phyloP scores from a whole-genome alignment of 345 rosid species.

The Eucalyptus sp. region DNA sequence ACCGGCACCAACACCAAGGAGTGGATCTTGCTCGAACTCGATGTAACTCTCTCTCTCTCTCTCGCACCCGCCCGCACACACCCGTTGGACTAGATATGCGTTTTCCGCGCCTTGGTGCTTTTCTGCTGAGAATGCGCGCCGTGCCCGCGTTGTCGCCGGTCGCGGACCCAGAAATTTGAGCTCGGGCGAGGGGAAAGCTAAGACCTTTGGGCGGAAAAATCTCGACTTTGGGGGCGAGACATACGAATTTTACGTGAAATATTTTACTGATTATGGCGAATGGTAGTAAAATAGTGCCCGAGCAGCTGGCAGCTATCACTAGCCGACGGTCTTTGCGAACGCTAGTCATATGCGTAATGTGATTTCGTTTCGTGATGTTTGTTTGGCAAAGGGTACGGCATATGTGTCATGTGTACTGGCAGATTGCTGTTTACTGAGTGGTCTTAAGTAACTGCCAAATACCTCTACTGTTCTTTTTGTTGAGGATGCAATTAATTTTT shows the following conservation, averaged over 20 bases:
- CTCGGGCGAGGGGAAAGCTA: not conserved
- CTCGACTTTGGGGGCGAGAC: not conserved
- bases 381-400: not conserved
- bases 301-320: not conserved
- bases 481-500: not conserved
- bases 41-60: constrained; percentile 17
- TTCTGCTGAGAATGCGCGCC: not conserved
- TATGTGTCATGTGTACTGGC: not conserved
- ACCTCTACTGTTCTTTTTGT: not conserved
- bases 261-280: not conserved
- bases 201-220: not conserved
- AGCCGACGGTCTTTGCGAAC: not conserved
- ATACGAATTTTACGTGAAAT: not conserved
- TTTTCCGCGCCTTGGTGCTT: not conserved
- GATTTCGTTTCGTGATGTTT: not conserved
- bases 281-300: not conserved
- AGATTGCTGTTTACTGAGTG: not conserved
- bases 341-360: not conserved
- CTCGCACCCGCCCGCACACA: not conserved
- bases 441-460: not conserved
- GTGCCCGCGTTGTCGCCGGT: not conserved
- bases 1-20: constrained; percentile 80
- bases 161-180: not conserved
- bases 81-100: not conserved
- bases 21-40: constrained; percentile 84